These are phyloP conservation scores for Martiniozyma asiatica DNA, from an alignment of 1,139 yeast genomes.

Conservation along the genomic window DNA sequence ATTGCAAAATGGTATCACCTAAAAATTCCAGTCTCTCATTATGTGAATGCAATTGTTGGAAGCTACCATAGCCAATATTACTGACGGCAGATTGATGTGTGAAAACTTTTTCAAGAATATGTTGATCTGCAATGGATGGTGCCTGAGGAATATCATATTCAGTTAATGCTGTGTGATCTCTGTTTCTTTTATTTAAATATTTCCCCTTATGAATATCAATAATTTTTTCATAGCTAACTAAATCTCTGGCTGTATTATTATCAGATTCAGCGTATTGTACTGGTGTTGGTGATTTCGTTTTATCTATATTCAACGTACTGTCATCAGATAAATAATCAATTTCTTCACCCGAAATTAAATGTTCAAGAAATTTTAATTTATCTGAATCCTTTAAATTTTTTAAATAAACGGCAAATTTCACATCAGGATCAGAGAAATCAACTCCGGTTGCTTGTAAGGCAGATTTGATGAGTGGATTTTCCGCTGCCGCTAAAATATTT, in stretches of 20 bases:
- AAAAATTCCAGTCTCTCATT: constrained; percentile 85
- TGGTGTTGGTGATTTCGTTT: no score
- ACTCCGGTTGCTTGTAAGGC: constrained; percentile 3
- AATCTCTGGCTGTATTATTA: no score
- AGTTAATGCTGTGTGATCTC: constrained; percentile 5
- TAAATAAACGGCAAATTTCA: constrained; percentile 44
- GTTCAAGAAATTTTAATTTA: no score
- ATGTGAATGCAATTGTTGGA: constrained; percentile 47
- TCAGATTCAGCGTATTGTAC: no score
- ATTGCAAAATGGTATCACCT: constrained; percentile 79
- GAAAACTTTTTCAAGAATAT: constrained; percentile 55
- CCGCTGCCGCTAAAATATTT: constrained; percentile 17
- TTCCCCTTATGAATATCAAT: no score
- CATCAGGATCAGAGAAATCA: constrained; percentile 22
- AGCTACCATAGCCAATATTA: constrained; percentile 39
- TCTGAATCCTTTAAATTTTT: no score
- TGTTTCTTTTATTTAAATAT: constrained; percentile 5
- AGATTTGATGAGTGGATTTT: constrained; percentile 11
- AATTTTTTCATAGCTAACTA: no score
- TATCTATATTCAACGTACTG: constrained; percentile 8
- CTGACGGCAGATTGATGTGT: constrained; percentile 69
- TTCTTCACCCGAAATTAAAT: constrained; percentile 14
- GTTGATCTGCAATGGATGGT: constrained; percentile 52
- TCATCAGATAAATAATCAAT: no score
- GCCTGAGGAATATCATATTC: constrained; percentile 43